Evolutionary conservation across 306 rosid genomes (phyloP), one percentile per base, ranked within the genome.

Genomic region (Cicer judaicum): DNA sequence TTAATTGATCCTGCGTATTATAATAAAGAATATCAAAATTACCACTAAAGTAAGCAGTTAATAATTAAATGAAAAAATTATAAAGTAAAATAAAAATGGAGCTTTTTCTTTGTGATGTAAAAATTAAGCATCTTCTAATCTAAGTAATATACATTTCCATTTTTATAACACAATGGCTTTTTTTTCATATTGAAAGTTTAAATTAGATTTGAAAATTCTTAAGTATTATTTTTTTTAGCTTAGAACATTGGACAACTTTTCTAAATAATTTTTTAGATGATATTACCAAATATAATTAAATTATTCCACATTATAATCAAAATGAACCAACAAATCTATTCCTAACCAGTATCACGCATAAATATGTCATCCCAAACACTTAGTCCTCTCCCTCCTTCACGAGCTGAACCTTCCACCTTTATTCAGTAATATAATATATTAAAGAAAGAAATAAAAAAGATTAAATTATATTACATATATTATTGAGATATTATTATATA

Each of bases 331-430:
- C 5, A 53, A 18, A 54, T 29, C 4, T 34, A 29, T 34, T 62
- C 7, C 21, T 6, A 7, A 66, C 80, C 74, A 0, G 40, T 0
- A 4, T 1, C 18, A 7, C 0, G 40, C 40, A 5, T 0, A 68
- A 60, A 36, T 24, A 68, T 15, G 4, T 14, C 53, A 63, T 78
- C 82, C 77, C 82, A 78, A 0, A 63, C 64, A 29, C 72, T 52
- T 41, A 29, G 67, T 63, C 82, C 82, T 62, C 57, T 70, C 47
- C 77, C 77, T 62, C 77, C 77, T 53, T 42, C 40, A 5, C 10
- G 4, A 24, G 34, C 12, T 1, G 76, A 49, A 50, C 82, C 82
- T 78, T 78, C 82, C 1, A 63, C 16, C 82, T 78, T 13, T 57
- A 64, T 24, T 64, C 38, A 65, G 4, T 9, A 39, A 62, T 62